phyloP scores from a whole-genome alignment of 768 basidiomycete genomes.

The Erythrobasidium yunnanense region DNA sequence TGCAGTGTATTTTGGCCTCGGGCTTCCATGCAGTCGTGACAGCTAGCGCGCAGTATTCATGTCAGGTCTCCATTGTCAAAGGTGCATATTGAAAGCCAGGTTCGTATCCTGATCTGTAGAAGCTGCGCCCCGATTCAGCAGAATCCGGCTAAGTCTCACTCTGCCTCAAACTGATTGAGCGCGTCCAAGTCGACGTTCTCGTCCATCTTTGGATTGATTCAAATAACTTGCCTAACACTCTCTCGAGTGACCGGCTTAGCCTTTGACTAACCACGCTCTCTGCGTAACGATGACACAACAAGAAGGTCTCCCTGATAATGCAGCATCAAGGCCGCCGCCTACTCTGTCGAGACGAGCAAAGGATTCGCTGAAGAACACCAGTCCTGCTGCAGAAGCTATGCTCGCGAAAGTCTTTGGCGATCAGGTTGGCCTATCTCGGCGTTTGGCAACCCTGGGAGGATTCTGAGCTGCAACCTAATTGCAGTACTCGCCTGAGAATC shows the following conservation, averaged over 20 bases:
- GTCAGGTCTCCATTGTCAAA: too few species aligned
- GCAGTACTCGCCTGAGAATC: slow-evolving; percentile 19
- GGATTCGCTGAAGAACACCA: slow-evolving; percentile 1
- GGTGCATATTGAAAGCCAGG: slow-evolving; percentile 75
- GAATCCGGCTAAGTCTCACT: not conserved
- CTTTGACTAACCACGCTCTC: not conserved
- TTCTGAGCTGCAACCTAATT: not conserved
- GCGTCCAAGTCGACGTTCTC: not conserved
- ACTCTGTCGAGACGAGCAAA: slow-evolving; percentile 8
- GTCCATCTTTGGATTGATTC: not conserved
- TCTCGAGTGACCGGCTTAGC: not conserved
- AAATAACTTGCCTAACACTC: not conserved
- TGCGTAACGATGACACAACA: not conserved
- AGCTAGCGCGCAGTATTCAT: too few species aligned
- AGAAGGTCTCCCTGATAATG: not conserved
- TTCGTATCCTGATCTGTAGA: slow-evolving; percentile 65
- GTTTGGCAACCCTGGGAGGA: not conserved
- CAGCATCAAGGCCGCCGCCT: not conserved
- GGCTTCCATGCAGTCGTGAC: too few species aligned
- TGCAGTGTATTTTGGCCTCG: too few species aligned
- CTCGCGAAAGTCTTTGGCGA: slow-evolving; percentile 17
- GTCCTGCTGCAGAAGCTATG: not conserved
- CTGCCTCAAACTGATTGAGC: slow-evolving; percentile 10
- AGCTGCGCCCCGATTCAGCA: slow-evolving; percentile 44
- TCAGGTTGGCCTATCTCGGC: not conserved